phyloP scores from a whole-genome alignment of 352 stramenopile species.

The Globisporangium spinosum region DNA sequence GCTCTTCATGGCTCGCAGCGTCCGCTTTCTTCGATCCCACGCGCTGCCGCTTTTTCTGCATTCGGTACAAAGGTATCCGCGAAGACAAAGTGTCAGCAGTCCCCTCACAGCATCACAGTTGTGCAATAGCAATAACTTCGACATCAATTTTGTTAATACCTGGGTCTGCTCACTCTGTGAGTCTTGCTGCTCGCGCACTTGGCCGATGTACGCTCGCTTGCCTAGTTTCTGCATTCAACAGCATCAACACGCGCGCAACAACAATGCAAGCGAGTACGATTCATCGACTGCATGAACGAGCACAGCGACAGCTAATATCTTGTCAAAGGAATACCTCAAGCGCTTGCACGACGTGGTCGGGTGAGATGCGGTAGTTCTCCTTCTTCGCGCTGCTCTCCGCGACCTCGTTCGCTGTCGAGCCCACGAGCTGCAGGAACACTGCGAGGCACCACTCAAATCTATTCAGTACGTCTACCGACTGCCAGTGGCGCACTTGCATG shows the following conservation, averaged over 20 bases:
- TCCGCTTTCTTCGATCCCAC: slow-evolving; percentile 34
- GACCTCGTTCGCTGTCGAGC: slow-evolving; percentile 44
- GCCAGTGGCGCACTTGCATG: too few species aligned
- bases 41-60: slow-evolving; percentile 40
- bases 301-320: not conserved
- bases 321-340: slow-evolving; percentile 33
- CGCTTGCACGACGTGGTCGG: slow-evolving; percentile 52
- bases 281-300: not conserved
- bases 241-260: not conserved
- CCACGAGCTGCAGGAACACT: slow-evolving; percentile 55
- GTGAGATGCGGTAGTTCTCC: slow-evolving; percentile 66
- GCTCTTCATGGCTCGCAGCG: slow-evolving; percentile 45
- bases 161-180: slow-evolving; percentile 25
- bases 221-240: slow-evolving; percentile 28
- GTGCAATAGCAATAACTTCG: not conserved
- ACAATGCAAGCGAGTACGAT: slow-evolving; percentile 1
- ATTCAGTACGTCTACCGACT: not conserved
- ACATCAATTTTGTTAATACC: slow-evolving; percentile 13
- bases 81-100: not conserved
- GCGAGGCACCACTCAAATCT: not conserved
- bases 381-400: slow-evolving; percentile 46
- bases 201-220: slow-evolving; percentile 32
- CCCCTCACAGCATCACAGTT: not conserved
- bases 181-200: slow-evolving; percentile 31
- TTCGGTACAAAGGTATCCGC: not conserved